phyloP scores from a whole-genome alignment of 2,329 filamentous ascomycete genomes.

The Botrytis paeoniae region DNA sequence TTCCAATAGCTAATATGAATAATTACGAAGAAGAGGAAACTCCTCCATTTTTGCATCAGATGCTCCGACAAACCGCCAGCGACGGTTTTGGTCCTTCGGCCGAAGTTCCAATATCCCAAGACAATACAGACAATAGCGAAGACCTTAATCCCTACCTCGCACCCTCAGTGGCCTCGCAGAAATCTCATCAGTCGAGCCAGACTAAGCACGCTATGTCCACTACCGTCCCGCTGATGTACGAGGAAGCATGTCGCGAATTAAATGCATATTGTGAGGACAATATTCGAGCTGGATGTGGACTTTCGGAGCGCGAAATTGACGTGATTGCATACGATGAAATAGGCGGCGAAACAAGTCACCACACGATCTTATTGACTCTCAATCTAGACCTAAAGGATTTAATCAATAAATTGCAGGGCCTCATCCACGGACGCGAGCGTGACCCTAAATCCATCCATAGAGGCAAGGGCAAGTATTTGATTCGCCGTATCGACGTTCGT shows the following conservation, averaged over 20 bases:
- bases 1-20: conserved; percentile 2
- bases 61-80: background rate
- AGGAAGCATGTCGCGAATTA: background rate
- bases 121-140: background rate
- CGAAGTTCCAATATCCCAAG: background rate
- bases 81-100: background rate
- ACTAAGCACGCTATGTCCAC: background rate
- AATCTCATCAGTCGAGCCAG: background rate
- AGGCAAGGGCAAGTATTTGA: background rate
- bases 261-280: background rate
- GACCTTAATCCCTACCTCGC: background rate
- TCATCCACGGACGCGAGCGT: conserved; percentile 5
- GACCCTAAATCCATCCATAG: conserved; percentile 1
- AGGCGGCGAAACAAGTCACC: conserved; percentile 4
- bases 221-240: background rate
- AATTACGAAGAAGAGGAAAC: conserved; percentile 2
- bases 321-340: conserved; percentile 15
- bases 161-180: background rate
- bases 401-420: background rate
- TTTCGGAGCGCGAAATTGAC: background rate
- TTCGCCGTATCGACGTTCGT: conserved; percentile 8
- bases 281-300: background rate
- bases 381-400: background rate
- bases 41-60: background rate
- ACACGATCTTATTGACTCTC: background rate